Percentiles rank a stretch among this genome's conserved stretches.
These are phyloP conservation scores for Lindgomyces ingoldianus DNA, from an alignment of 495 filamentous ascomycete genomes.

Conservation along the genomic window DNA sequence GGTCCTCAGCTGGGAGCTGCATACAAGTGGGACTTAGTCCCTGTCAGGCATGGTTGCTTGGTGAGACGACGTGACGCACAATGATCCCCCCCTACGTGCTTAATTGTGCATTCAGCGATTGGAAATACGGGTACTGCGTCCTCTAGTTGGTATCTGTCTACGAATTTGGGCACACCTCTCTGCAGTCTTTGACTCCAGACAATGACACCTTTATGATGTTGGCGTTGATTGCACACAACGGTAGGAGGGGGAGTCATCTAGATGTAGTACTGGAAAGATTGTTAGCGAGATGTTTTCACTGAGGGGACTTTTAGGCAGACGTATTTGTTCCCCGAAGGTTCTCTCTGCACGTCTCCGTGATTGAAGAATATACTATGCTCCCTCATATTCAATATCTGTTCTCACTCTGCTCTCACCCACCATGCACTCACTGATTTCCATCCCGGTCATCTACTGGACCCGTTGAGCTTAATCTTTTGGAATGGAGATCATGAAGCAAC, in stretches of 20 bases:
- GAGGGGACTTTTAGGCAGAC: neutral
- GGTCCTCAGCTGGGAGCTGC: neutral
- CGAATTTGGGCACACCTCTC: neutral
- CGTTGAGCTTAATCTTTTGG: no score
- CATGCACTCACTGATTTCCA: no score
- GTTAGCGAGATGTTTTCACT: no score
- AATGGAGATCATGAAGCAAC: no score
- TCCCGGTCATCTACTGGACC: no score
- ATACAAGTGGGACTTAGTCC: conserved; percentile 4
- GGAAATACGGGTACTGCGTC: conserved; percentile 4
- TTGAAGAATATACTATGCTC: no score
- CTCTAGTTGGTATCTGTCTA: neutral
- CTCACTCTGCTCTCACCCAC: no score
- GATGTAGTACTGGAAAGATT: neutral
- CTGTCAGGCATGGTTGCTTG: conserved; percentile 8
- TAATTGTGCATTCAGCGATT: neutral
- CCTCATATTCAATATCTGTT: no score
- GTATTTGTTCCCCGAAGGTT: neutral
- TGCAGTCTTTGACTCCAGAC: neutral
- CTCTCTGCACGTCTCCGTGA: no score
- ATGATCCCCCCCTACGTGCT: neutral
- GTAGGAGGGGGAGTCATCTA: neutral
- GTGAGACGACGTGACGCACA: neutral
- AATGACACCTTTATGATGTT: neutral
- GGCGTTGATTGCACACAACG: neutral